Conservation (phyloP, 495 filamentous ascomycete genomes). For the Sabuloglossum arenarium region DNA sequence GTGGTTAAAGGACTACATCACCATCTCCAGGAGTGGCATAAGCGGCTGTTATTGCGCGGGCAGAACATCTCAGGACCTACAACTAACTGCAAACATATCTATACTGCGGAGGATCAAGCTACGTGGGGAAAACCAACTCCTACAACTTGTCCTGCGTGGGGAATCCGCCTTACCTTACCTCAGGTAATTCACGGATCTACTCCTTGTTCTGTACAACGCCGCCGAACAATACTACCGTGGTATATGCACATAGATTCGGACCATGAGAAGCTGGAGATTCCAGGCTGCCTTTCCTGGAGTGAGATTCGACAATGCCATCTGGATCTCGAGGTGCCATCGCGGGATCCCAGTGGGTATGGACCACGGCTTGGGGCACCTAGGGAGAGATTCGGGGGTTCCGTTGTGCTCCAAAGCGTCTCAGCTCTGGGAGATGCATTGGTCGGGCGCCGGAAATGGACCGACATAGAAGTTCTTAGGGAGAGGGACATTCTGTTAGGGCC, state of each 20-base stretch:
- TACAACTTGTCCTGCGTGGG: background rate
- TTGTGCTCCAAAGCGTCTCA: background rate
- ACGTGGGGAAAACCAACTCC: background rate
- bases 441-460: background rate
- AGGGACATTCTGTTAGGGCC: background rate
- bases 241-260: background rate
- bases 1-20: background rate
- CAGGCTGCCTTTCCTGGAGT: background rate
- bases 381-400: background rate
- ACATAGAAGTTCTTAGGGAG: background rate
- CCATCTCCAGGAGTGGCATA: background rate
- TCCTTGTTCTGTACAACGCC: background rate
- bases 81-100: background rate
- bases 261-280: background rate
- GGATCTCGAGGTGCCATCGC: background rate
- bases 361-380: background rate
- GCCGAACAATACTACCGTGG: background rate
- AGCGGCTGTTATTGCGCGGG: background rate
- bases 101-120: background rate
- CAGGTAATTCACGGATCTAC: background rate
- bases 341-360: background rate
- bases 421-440: background rate
- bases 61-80: background rate
- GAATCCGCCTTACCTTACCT: background rate
- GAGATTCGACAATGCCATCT: background rate